Conservation (phyloP, 1,284 basidiomycete genomes). For the Cerrena zonata region DNA sequence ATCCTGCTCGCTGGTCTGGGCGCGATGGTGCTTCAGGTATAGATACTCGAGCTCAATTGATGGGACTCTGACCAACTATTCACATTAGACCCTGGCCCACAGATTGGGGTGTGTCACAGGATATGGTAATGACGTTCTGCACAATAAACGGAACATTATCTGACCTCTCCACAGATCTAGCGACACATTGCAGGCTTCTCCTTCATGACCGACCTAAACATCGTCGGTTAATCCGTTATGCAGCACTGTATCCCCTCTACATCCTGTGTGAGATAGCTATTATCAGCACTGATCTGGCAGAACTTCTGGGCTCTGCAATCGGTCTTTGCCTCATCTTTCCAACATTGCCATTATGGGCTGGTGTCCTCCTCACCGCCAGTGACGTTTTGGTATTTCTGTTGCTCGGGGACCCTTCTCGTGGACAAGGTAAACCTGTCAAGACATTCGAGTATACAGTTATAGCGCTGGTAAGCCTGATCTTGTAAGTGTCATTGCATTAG, state of each 20-base stretch:
- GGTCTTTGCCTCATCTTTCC: conserved; percentile 81
- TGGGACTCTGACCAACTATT: conserved; percentile 2
- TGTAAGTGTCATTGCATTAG: background rate
- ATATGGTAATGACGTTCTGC: conserved; percentile 38
- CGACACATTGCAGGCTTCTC: conserved; percentile 66
- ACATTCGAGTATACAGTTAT: conserved; percentile 72
- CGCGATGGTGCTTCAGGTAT: conserved; percentile 68
- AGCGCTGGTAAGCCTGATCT: conserved; percentile 41
- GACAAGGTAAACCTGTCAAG: conserved; percentile 54
- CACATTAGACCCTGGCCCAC: conserved; percentile 42
- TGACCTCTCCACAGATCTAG: conserved; percentile 44
- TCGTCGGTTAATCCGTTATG: conserved; percentile 53
- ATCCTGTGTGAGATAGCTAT: conserved; percentile 73
- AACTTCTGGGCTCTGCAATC: conserved; percentile 75
- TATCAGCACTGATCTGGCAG: conserved; percentile 69
- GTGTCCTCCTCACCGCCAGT: conserved; percentile 75
- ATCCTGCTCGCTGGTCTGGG: conserved; percentile 81
- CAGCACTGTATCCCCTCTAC: conserved; percentile 66
- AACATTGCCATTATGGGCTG: conserved; percentile 71
- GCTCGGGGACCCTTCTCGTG: conserved; percentile 55
- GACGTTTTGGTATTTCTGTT: conserved; percentile 78
- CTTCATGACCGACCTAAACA: conserved; percentile 62
- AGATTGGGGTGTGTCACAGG: conserved; percentile 66
- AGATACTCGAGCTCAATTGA: conserved; percentile 11
- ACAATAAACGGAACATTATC: background rate